Evolutionary conservation across 495 filamentous ascomycete genomes (phyloP), one percentile per base, ranked within the genome.

Genomic region (Neurospora sp.): DNA sequence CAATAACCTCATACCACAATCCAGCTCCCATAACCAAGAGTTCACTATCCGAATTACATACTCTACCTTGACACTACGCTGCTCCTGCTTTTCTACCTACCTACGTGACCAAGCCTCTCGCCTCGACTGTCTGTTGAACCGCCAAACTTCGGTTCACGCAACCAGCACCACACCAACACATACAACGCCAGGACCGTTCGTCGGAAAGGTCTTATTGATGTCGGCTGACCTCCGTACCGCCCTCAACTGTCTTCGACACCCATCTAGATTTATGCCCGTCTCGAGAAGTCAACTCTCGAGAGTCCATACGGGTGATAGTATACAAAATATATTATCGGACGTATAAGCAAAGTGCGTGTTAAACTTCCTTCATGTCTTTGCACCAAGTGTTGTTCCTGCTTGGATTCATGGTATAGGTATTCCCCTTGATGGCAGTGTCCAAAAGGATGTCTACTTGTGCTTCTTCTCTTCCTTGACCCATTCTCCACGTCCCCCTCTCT

Each of bases 211-310:
- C 70, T 82, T 70, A 87, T 92, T 90, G 89, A 92, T 92, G 90
- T 92, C 90, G 88, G 89, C 89, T 90, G 89, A 90, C 83, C 83
- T 89, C 79, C 89, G 90, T 78, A 85, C 89, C 82, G 87, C 88
- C 78, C 86, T 90, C 77, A 86, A 89, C 73, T 91, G 89, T 78
- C 83, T 92, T 79, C 87, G 89, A 75, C 89, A 89, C 81, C 90
- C 90, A 70, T 88, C 88, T 81, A 88, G 90, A 83, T 89, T 91
- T 83, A 87, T 89, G 86, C 85, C 88, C 81, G 85, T 91, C 78
- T 91, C 90, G 82, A 91, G 90, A 88, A 85, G 88, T 69, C 90
- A 91, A 79, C 84, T 92, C 71, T 92, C 90, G 61, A 88, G 86
- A 88, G 87, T 87, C 73, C 90, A 92, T 84, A 91, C 90, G 75